Conservation (phyloP, 2,329 filamentous ascomycete genomes). For the Cladosporium colombiae region DNA sequence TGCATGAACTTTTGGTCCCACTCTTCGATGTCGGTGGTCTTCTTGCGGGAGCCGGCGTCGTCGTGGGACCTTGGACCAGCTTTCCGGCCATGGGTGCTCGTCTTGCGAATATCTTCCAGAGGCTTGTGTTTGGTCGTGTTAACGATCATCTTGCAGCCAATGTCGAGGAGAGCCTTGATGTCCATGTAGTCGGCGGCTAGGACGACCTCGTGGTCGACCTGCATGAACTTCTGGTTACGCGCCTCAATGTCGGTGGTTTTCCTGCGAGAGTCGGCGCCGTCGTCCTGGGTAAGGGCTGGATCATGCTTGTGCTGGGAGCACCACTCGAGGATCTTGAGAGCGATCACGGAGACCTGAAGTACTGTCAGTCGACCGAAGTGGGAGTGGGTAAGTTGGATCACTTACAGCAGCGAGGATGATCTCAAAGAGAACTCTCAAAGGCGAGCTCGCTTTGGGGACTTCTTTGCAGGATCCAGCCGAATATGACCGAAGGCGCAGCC, state of each 20-base stretch:
- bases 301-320: conserved; percentile 93
- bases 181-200: conserved; percentile 93
- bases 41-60: conserved; percentile 87
- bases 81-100: no score
- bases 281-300: conserved; percentile 76
- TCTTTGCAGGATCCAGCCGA: neutral
- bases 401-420: conserved; percentile 81
- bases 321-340: conserved; percentile 96
- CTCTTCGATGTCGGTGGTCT: conserved; percentile 98
- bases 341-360: conserved; percentile 76
- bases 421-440: neutral
- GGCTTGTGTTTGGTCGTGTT: conserved; percentile 99
- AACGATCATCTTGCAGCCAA: conserved; percentile 99
- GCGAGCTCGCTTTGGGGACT: neutral
- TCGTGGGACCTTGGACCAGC: conserved; percentile 40
- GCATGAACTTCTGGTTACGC: conserved; percentile 99
- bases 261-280: conserved; percentile 90
- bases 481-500: neutral
- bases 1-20: conserved; percentile 99
- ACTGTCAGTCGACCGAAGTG: conserved; percentile 32
- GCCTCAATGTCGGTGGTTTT: conserved; percentile 99
- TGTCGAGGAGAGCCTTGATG: conserved; percentile 94
- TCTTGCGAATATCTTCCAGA: conserved; percentile 46
- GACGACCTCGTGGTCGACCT: conserved; percentile 96
- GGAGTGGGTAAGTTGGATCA: conserved; percentile 16